Evolutionary conservation across 1,139 yeast genomes (phyloP), one percentile per base, ranked within the genome.

Genomic region (Scheffersomyces stambukii): DNA sequence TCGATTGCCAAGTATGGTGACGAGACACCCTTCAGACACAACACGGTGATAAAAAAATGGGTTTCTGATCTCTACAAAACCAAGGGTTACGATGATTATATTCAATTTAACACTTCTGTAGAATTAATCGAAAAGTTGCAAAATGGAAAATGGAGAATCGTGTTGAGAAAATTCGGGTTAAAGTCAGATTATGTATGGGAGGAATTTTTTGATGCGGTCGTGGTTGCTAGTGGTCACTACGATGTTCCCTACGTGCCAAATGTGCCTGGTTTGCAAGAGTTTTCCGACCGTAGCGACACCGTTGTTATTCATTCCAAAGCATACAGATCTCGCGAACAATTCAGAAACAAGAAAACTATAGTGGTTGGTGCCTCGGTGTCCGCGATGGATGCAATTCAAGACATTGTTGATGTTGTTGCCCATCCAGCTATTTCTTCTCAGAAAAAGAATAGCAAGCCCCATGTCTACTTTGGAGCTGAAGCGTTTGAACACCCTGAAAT

Each of bases 21-120:
- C 11, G 56, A 24, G 37, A 60, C 22, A 63, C 79, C 36, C 32
- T 80, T 75, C 40, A 77, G 81, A 8, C 59, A 58, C 20, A 65
- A 77, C 34, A 43, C 55, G 1, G 67, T 67, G 22, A 79, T 80
- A 3, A 58, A 58, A 24, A 43, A 53, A 10, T 78, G 74, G 45
- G 54, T 76, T 15, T 47, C 56, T 19, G 57, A 56, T 1, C 52
- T 72, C n/a, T 53, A 52, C 34, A 48, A 50, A 6, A 41, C 47
- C 25, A 46, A 46, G 26, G 51, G 50, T 4, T 42, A 52, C 27
- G 48, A 51, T 25, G 47, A 51, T 27, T 40, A 57, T 33, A 46
- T 66, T 10, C 42, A 64, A 27, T 46, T 55, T 24, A 48, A 52
- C 29, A 48, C 69, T 1, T 46, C 54, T 13, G 68, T 65, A 9